These are phyloP conservation scores for Talaromyces liani DNA, from an alignment of 495 filamentous ascomycete genomes.

Conservation along the genomic window DNA sequence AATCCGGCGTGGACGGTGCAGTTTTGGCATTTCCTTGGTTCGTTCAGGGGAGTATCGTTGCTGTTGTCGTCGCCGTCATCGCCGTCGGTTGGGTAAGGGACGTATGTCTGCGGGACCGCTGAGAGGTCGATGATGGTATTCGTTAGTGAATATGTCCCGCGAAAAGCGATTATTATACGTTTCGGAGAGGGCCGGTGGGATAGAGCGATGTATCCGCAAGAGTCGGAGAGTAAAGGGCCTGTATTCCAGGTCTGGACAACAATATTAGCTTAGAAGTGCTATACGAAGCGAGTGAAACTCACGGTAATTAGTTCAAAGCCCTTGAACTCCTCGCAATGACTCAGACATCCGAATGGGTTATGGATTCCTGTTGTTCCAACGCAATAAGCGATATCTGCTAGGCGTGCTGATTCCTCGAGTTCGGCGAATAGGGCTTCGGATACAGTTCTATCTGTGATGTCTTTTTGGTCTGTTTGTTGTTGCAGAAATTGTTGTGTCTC, in stretches of 20 bases:
- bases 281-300: conserved; percentile 11
- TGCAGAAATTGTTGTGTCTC: not conserved
- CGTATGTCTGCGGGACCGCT: conserved; percentile 80
- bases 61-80: conserved; percentile 16
- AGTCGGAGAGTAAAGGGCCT: conserved; percentile 77
- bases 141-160: conserved; percentile 87
- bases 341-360: conserved; percentile 76
- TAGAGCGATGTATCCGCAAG: conserved; percentile 87
- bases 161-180: conserved; percentile 83
- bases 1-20: conserved; percentile 94
- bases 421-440: conserved; percentile 64
- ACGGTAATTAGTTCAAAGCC: conserved; percentile 67
- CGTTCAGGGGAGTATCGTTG: no score
- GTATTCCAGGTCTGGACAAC: conserved; percentile 75
- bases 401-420: conserved; percentile 74
- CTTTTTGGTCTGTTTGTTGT: not conserved
- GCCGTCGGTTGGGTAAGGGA: conserved; percentile 66
- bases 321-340: conserved; percentile 74
- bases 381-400: conserved; percentile 95
- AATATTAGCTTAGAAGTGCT: not conserved
- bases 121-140: conserved; percentile 87
- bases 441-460: conserved; percentile 23
- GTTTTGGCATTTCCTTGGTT: conserved; percentile 51
- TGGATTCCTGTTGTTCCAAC: conserved; percentile 77
- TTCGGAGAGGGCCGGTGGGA: conserved; percentile 55